Evolutionary conservation across 2,329 filamentous ascomycete species (phyloP).

Genomic region (Colletotrichum endophyticum): DNA sequence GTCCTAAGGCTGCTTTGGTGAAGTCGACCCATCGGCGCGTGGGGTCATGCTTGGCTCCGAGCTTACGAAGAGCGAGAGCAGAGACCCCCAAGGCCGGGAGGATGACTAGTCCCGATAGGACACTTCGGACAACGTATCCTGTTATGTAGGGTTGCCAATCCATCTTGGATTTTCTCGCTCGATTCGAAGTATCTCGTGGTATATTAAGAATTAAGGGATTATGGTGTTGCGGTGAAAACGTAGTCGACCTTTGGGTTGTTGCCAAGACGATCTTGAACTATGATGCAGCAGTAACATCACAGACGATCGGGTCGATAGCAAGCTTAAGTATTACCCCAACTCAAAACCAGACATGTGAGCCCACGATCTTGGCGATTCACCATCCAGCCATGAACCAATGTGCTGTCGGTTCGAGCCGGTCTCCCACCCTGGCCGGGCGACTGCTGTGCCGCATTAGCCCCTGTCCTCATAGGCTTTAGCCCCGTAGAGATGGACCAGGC

Average conservation of each 20-base stretch:
- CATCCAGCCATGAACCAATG: background rate
- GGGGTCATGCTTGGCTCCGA: conserved; percentile 25
- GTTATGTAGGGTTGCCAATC: background rate
- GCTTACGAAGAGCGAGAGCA: conserved; percentile 25
- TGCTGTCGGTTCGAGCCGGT: background rate
- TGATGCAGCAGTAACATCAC: background rate
- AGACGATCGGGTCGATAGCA: background rate
- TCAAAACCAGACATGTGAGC: background rate
- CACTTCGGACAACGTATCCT: background rate
- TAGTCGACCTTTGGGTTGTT: background rate
- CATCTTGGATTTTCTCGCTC: background rate
- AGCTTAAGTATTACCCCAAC: background rate
- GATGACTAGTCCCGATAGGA: conserved; percentile 20
- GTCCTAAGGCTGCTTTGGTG: conserved; percentile 27
- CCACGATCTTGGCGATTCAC: background rate
- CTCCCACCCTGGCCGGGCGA: background rate
- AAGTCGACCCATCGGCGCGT: conserved; percentile 27
- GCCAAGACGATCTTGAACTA: accelerated
- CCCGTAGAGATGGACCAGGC: background rate
- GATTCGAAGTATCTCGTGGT: background rate
- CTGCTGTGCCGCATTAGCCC: conserved; percentile 2
- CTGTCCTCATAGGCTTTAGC: background rate
- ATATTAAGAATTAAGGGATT: background rate
- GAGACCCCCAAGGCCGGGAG: conserved; percentile 25
- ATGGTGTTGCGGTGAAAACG: background rate